Evolutionary conservation across 805 yeast genomes (phyloP).

Genomic region (Myxozyma nipponensis): DNA sequence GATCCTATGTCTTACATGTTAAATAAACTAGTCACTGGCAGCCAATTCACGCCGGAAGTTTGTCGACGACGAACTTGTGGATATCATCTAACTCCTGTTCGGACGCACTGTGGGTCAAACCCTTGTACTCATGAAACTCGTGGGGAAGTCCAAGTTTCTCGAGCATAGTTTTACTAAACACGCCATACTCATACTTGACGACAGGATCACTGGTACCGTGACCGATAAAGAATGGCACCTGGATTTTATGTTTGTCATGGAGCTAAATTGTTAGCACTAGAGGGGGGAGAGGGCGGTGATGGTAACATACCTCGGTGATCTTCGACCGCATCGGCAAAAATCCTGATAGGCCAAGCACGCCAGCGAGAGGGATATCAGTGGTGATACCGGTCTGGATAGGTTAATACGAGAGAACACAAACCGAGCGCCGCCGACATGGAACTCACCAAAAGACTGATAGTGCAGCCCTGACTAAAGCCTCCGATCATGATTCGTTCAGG

Average conservation of each 20-base stretch:
- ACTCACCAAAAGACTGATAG: conserved; percentile 57
- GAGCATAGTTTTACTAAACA: conserved; percentile 45
- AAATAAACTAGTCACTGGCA: too few relatives aligned
- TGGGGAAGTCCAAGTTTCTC: conserved; percentile 47
- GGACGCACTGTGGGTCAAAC: conserved; percentile 64
- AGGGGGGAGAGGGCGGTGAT: too few relatives aligned
- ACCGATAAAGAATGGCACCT: conserved; percentile 80
- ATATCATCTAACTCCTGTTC: conserved; percentile 64
- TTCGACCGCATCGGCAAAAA: conserved; percentile 45
- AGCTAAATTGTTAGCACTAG: conserved; percentile 5
- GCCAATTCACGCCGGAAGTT: conserved; percentile 28
- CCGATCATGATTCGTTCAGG: conserved; percentile 70
- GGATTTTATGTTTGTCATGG: conserved; percentile 43
- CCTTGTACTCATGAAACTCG: conserved; percentile 53
- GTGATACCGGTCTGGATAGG: conserved; percentile 43
- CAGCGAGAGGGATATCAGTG: conserved; percentile 65
- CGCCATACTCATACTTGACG: conserved; percentile 45
- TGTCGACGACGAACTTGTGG: conserved; percentile 43
- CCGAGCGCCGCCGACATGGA: not conserved
- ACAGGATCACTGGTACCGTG: conserved; percentile 81
- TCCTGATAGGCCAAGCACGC: conserved; percentile 74
- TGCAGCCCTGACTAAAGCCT: conserved; percentile 95
- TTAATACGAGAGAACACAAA: not conserved
- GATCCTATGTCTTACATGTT: too few relatives aligned
- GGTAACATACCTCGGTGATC: conserved; percentile 25